Percentiles rank a stretch among this genome's conserved stretches.
Conservation (phyloP, 2,329 filamentous ascomycete species). For the Mycogone perniciosa region DNA sequence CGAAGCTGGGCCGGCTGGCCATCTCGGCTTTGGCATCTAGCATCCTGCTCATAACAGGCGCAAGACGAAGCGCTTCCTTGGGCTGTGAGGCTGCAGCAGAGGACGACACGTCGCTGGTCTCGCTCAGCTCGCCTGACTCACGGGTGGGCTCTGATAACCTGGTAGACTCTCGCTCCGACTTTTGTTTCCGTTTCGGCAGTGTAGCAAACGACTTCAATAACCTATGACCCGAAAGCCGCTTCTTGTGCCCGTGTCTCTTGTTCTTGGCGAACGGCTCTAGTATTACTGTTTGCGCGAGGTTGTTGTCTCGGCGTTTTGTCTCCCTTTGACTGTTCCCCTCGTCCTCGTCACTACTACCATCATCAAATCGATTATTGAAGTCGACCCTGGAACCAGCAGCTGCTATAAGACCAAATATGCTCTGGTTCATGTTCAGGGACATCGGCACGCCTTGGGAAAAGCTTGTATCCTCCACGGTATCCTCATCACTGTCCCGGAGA, state of each 20-base stretch:
- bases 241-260: slow-evolving; percentile 40
- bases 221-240: slow-evolving; percentile 58
- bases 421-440: slow-evolving; percentile 81
- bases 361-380: slow-evolving; percentile 75
- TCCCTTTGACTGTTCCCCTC: slow-evolving; percentile 42
- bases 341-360: slow-evolving; percentile 74
- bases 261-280: slow-evolving; percentile 27
- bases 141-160: slow-evolving; percentile 32
- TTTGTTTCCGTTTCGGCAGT: slow-evolving; percentile 42
- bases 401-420: slow-evolving; percentile 86
- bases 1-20: slow-evolving; percentile 51
- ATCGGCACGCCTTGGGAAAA: slow-evolving; percentile 40
- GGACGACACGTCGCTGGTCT: slow-evolving; percentile 20
- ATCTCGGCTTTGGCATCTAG: slow-evolving; percentile 64
- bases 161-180: slow-evolving; percentile 37
- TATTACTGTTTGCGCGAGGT: slow-evolving; percentile 38
- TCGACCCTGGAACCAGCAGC: slow-evolving; percentile 78
- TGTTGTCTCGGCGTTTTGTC: slow-evolving; percentile 39
- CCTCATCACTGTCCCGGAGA: slow-evolving; percentile 44
- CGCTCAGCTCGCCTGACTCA: slow-evolving; percentile 25
- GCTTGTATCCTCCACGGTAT: slow-evolving; percentile 43
- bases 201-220: slow-evolving; percentile 60
- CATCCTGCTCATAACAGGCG: slow-evolving; percentile 72
- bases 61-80: slow-evolving; percentile 42
- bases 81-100: slow-evolving; percentile 18